These are phyloP conservation scores for Coriaria nepalensis DNA, from an alignment of 306 rosid genomes.

Conservation along the genomic window DNA sequence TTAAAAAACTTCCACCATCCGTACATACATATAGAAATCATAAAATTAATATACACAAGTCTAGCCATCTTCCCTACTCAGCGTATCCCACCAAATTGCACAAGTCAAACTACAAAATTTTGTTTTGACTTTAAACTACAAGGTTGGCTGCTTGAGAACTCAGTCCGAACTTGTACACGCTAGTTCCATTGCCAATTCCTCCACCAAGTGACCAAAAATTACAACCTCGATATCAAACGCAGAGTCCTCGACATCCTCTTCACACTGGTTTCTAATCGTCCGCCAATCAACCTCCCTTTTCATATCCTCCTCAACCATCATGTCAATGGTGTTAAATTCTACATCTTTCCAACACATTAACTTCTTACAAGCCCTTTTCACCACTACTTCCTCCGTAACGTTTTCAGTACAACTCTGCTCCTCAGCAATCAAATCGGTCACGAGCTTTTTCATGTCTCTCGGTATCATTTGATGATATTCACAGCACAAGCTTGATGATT, in stretches of 20 bases:
- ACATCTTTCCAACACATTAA: conserved; percentile 68
- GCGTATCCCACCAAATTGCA: background rate
- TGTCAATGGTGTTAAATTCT: conserved; percentile 76
- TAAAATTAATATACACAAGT: too few species aligned
- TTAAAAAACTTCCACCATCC: too few species aligned
- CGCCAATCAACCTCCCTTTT: conserved; percentile 37
- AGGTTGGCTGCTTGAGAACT: background rate
- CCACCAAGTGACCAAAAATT: conserved; percentile 43
- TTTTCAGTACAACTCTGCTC: conserved; percentile 32
- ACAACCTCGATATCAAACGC: conserved; percentile 50
- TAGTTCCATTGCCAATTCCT: conserved; percentile 64
- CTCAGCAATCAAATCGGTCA: conserved; percentile 52
- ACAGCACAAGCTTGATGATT: conserved; percentile 13
- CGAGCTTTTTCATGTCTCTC: conserved; percentile 35
- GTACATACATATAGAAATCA: too few species aligned
- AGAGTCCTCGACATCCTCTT: conserved; percentile 25
- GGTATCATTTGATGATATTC: conserved; percentile 17
- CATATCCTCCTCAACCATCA: conserved; percentile 88
- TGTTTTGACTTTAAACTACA: too few species aligned
- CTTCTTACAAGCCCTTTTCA: conserved; percentile 41
- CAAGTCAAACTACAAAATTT: too few species aligned
- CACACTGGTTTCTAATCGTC: conserved; percentile 27
- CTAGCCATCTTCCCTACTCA: background rate
- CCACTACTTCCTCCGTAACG: conserved; percentile 19
- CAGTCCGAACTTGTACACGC: conserved; percentile 11